A percentile compares a stretch with the other conserved stretches of the same genome.
Conservation (phyloP, 768 basidiomycete species). For the Phanerodontia chrysosporium region DNA sequence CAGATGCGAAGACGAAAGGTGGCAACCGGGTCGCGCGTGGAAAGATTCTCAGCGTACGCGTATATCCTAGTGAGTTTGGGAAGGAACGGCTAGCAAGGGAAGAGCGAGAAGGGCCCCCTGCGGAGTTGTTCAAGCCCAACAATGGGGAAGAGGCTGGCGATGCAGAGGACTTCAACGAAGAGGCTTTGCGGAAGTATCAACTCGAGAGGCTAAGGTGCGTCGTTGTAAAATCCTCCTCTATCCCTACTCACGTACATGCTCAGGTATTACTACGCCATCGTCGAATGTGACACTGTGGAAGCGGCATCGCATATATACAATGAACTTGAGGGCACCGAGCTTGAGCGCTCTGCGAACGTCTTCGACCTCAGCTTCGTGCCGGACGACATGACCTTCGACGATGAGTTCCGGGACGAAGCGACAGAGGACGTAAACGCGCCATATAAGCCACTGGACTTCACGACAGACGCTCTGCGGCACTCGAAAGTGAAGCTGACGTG, state of each 20-base stretch:
- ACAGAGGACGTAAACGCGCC: slow-evolving; percentile 53
- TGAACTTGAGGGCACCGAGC: slow-evolving; percentile 91
- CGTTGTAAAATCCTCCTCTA: neutral
- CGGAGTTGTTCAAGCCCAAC: slow-evolving; percentile 74
- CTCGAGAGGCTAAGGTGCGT: slow-evolving; percentile 85
- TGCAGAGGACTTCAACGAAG: slow-evolving; percentile 82
- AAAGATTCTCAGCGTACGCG: slow-evolving; percentile 67
- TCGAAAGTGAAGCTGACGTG: slow-evolving; percentile 98
- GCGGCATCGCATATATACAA: slow-evolving; percentile 76
- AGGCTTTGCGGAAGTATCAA: slow-evolving; percentile 86
- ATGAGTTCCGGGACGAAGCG: slow-evolving; percentile 80
- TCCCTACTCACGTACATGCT: neutral
- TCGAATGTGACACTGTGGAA: slow-evolving; percentile 76
- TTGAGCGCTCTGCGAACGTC: slow-evolving; percentile 94
- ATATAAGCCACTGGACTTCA: slow-evolving; percentile 82
- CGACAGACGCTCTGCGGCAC: slow-evolving; percentile 92
- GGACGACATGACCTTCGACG: slow-evolving; percentile 81
- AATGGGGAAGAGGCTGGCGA: slow-evolving; percentile 65
- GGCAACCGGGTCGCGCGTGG: slow-evolving; percentile 48
- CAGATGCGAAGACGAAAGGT: slow-evolving; percentile 12
- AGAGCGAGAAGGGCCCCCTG: slow-evolving; percentile 86
- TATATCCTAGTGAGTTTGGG: slow-evolving; percentile 95
- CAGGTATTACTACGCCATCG: slow-evolving; percentile 94
- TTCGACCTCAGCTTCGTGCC: slow-evolving; percentile 95
- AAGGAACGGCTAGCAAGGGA: slow-evolving; percentile 81